These are phyloP conservation scores for Bryum argenteum DNA, from an alignment of 225 moss, liverwort and hornwort genomes.

Conservation along the genomic window DNA sequence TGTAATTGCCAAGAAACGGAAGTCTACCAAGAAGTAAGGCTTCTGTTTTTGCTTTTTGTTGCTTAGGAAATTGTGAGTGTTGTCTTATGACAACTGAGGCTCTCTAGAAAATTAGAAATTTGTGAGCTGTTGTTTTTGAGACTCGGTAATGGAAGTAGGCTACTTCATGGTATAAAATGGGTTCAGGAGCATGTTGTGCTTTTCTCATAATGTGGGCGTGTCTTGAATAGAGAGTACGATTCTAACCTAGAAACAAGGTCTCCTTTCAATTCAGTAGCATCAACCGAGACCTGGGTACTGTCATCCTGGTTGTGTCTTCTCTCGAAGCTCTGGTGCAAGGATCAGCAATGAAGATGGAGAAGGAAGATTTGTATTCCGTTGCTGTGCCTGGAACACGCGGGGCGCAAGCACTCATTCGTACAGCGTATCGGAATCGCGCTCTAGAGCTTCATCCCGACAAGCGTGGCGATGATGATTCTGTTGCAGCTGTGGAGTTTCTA, in stretches of 20 bases:
- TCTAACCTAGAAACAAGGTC: no score
- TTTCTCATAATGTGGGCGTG: no score
- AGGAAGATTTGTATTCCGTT: slow-evolving; percentile 60
- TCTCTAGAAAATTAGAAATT: neutral
- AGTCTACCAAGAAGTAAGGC: slow-evolving; percentile 11
- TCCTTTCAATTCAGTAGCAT: no score
- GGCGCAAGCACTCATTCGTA: slow-evolving; percentile 51
- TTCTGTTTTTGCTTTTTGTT: neutral
- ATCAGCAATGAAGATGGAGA: slow-evolving; percentile 16
- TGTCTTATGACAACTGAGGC: neutral
- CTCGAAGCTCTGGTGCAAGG: no score
- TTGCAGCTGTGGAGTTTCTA: no score
- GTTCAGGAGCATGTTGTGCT: no score
- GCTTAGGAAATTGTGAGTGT: neutral
- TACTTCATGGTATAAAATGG: no score
- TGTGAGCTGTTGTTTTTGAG: no score
- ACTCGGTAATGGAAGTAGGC: no score
- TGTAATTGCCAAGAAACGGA: slow-evolving; percentile 34
- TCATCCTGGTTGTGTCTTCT: no score
- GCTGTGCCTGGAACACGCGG: slow-evolving; percentile 48
- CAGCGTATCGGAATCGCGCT: slow-evolving; percentile 70
- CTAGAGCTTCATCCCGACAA: slow-evolving; percentile 80
- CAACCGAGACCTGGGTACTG: no score
- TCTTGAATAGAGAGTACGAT: no score
- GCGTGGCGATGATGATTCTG: slow-evolving; percentile 72